Percentiles rank a stretch among this genome's conserved stretches.
phyloP scores from a whole-genome alignment of 345 rosid genomes.

The Populus alba region DNA sequence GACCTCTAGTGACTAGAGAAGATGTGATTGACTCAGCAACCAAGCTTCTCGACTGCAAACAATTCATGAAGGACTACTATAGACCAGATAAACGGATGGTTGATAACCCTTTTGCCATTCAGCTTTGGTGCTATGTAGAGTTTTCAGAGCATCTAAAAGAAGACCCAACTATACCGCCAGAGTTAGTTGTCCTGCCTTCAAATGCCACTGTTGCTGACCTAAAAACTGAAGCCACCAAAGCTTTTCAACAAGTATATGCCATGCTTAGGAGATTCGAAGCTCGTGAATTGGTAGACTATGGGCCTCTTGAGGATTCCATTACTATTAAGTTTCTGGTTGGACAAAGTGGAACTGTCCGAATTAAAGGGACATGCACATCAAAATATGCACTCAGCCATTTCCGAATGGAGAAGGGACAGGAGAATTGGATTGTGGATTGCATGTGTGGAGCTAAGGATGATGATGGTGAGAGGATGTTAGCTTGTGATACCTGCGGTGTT shows the following conservation, averaged over 20 bases:
- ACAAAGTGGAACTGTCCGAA: constrained; percentile 32
- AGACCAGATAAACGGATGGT: constrained; percentile 6
- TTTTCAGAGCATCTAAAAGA: constrained; percentile 47
- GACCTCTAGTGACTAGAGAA: constrained; percentile 37
- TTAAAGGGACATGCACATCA: constrained; percentile 49
- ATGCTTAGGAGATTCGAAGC: constrained; percentile 61
- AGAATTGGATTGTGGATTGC: constrained; percentile 68
- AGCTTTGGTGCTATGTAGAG: constrained; percentile 49
- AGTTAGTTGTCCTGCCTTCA: constrained; percentile 47
- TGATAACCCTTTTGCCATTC: constrained; percentile 29
- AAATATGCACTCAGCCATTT: constrained; percentile 48
- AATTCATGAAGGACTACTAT: constrained; percentile 55
- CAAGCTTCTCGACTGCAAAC: constrained; percentile 73
- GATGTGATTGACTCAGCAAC: constrained; percentile 41
- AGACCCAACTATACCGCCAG: constrained; percentile 52
- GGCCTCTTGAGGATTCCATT: constrained; percentile 42
- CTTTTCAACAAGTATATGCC: constrained; percentile 63
- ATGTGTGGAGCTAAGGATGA: constrained; percentile 66
- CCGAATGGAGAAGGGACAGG: constrained; percentile 64
- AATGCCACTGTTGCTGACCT: constrained; percentile 57
- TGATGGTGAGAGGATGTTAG: constrained; percentile 69
- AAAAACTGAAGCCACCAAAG: constrained; percentile 47
- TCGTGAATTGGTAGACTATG: constrained; percentile 47
- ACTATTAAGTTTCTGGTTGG: constrained; percentile 53
- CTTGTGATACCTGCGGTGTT: constrained; percentile 61